A percentile compares a stretch with the other conserved stretches of the same genome.
phyloP scores from a whole-genome alignment of 129 eudicot genomes.

The Tagetes erecta region DNA sequence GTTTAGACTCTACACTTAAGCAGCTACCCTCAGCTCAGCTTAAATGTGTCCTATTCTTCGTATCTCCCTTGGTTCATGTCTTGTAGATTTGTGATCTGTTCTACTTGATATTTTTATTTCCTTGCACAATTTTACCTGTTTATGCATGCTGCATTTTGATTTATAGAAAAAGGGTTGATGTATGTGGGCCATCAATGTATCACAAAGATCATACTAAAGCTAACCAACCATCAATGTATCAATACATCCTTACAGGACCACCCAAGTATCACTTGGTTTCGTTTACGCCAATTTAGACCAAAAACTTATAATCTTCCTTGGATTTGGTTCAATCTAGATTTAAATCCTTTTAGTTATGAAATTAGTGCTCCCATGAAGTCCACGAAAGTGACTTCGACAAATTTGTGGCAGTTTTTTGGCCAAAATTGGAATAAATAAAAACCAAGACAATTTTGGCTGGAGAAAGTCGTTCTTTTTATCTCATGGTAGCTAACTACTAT shows the following conservation, averaged over 20 bases:
- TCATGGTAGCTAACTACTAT: constrained; percentile 1
- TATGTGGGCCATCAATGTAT: background rate
- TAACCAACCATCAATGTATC: background rate
- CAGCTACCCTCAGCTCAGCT: background rate
- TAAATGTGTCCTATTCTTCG: background rate
- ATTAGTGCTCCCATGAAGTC: background rate
- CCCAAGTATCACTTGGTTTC: background rate
- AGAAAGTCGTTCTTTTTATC: background rate
- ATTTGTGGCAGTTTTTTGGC: background rate
- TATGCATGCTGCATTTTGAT: background rate
- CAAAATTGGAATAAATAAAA: background rate
- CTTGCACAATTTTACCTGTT: constrained; percentile 1
- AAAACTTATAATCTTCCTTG: background rate
- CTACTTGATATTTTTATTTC: background rate
- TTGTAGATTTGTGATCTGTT: background rate
- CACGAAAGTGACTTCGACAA: background rate
- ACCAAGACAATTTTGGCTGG: constrained; percentile 20
- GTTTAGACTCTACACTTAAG: background rate
- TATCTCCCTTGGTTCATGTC: background rate
- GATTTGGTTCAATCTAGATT: background rate
- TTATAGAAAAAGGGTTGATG: background rate
- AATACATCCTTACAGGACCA: background rate
- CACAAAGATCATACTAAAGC: background rate
- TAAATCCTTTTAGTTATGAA: background rate
- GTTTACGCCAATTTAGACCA: background rate